Conservation (phyloP, 2,329 filamentous ascomycete genomes). For the Arachnomyces sp. region DNA sequence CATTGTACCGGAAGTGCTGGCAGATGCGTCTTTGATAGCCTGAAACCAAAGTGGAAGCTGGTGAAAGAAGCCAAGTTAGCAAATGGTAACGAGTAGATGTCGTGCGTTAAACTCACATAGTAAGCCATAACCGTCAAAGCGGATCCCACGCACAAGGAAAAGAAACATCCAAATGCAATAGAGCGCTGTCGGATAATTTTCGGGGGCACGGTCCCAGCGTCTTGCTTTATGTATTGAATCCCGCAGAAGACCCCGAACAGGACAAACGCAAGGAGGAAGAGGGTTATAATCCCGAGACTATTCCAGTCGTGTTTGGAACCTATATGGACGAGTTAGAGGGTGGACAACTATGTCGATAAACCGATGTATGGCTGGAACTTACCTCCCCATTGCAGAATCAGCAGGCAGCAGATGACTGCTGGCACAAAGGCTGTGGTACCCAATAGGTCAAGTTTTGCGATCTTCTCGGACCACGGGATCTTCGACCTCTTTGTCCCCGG, state of each 20-base stretch:
- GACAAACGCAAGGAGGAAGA: too few species aligned
- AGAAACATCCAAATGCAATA: too few species aligned
- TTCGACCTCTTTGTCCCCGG: background rate
- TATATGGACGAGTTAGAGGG: too few species aligned
- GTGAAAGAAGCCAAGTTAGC: background rate
- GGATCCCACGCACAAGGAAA: background rate
- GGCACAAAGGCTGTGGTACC: background rate
- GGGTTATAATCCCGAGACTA: too few species aligned
- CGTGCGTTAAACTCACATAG: background rate
- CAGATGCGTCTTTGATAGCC: constrained; percentile 28
- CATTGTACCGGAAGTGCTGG: constrained; percentile 37
- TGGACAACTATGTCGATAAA: too few species aligned
- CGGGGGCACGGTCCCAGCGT: constrained; percentile 20
- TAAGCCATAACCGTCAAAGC: background rate
- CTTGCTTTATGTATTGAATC: too few species aligned
- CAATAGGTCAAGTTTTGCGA: too few species aligned
- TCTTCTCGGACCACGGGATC: background rate
- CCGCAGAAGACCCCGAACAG: too few species aligned
- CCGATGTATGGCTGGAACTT: too few species aligned
- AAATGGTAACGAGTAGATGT: background rate
- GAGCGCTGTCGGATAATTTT: constrained; percentile 15
- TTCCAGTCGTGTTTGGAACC: too few species aligned
- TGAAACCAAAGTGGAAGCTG: constrained; percentile 33
- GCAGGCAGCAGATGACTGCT: too few species aligned
- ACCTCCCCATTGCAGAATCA: too few species aligned